Conservation (phyloP, 2,329 filamentous ascomycete genomes). For the Fusarium temperatum region DNA sequence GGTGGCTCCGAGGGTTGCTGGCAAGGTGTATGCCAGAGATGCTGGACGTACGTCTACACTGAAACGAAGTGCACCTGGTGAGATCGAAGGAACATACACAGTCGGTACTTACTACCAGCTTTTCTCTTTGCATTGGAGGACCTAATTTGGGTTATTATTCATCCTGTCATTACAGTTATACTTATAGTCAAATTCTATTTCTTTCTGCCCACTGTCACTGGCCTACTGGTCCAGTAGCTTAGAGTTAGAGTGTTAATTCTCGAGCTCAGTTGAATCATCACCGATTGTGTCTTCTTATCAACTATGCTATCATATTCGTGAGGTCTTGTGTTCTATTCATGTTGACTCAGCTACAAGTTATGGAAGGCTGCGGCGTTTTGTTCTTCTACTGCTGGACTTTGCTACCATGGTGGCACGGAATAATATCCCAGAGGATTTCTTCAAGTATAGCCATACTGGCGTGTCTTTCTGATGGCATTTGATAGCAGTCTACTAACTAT, state of each 20-base stretch:
- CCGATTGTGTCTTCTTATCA: not conserved
- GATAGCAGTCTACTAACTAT: accelerated
- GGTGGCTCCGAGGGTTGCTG: not conserved
- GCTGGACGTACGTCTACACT: not conserved
- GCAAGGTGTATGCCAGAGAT: not conserved
- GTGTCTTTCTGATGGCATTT: accelerated
- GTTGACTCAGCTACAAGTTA: not conserved
- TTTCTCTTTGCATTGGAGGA: not conserved
- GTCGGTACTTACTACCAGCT: accelerated
- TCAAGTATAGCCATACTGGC: not conserved
- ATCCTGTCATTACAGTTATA: not conserved
- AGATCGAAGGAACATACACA: not conserved
- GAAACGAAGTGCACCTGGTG: not conserved
- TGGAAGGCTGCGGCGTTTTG: not conserved
- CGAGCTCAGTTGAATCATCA: no score
- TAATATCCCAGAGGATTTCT: accelerated
- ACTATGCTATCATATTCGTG: accelerated
- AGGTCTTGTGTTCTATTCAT: accelerated
- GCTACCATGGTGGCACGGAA: not conserved
- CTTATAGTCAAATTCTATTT: no score
- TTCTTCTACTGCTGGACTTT: not conserved
- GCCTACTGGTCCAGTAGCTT: not conserved
- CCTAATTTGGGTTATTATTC: accelerated
- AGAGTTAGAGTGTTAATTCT: not conserved
- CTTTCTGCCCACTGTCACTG: not conserved